These are phyloP conservation scores for Thermothielavioides terrestris DNA, from an alignment of 495 filamentous ascomycete genomes.

Conservation along the genomic window DNA sequence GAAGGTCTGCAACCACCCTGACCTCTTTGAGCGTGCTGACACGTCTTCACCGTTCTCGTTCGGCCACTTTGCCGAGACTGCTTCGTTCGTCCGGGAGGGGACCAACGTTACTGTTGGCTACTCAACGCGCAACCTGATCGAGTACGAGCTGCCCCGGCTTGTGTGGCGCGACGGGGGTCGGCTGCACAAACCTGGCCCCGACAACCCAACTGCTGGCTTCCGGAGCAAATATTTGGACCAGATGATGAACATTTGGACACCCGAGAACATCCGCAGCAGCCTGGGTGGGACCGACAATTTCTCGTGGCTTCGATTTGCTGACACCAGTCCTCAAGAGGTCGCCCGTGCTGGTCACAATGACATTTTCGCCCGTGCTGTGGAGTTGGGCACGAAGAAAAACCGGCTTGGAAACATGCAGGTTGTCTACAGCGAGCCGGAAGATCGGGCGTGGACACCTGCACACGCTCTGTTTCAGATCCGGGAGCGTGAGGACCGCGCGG, in stretches of 20 bases:
- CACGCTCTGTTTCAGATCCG: constrained; percentile 76
- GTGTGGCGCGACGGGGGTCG: constrained; percentile 69
- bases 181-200: constrained; percentile 63
- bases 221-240: constrained; percentile 62
- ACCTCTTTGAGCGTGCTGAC: constrained; percentile 92
- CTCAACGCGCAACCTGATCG: constrained; percentile 77
- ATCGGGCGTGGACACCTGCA: constrained; percentile 54
- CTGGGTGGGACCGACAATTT: constrained; percentile 55
- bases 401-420: constrained; percentile 40
- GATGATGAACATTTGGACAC: constrained; percentile 81
- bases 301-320: constrained; percentile 83
- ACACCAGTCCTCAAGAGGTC: constrained; percentile 65
- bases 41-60: constrained; percentile 77
- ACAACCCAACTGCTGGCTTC: constrained; percentile 70
- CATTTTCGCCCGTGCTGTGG: constrained; percentile 52
- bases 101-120: constrained; percentile 70
- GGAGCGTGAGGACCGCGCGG: constrained; percentile 55
- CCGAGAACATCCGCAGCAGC: constrained; percentile 62
- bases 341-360: constrained; percentile 50
- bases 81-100: constrained; percentile 87
- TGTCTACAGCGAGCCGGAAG: constrained; percentile 37
- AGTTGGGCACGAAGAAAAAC: constrained; percentile 43
- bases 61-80: constrained; percentile 83
- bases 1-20: constrained; percentile 98
- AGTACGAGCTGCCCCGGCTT: constrained; percentile 71